These are phyloP conservation scores for Monilinia polystroma DNA, from an alignment of 2,329 filamentous ascomycete species.

Conservation along the genomic window DNA sequence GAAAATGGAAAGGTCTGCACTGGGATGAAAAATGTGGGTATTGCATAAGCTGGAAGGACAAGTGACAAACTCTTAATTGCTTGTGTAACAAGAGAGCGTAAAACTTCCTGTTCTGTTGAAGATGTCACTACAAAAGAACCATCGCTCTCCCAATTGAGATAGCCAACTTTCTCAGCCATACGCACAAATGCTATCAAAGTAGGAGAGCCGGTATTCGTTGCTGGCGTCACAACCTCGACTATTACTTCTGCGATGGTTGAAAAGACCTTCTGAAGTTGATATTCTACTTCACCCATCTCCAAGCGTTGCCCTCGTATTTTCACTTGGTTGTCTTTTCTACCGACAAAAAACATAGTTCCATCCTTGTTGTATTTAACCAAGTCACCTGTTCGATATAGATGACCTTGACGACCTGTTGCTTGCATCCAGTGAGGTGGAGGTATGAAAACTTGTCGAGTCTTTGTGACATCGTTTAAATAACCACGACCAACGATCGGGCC, in stretches of 20 bases:
- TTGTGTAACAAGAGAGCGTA: not conserved
- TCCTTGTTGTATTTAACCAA: slow-evolving; percentile 52
- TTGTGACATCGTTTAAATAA: slow-evolving; percentile 58
- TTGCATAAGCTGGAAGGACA: not conserved
- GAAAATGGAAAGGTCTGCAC: not conserved
- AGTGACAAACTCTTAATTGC: not conserved
- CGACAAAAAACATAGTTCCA: slow-evolving; percentile 53
- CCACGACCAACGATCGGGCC: slow-evolving; percentile 62
- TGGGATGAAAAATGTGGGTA: slow-evolving; percentile 10
- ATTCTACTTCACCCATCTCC: slow-evolving; percentile 54
- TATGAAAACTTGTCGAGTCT: slow-evolving; percentile 59
- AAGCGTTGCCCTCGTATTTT: slow-evolving; percentile 65
- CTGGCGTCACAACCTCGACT: no score
- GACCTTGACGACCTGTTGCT: slow-evolving; percentile 42
- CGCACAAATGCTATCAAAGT: no score
- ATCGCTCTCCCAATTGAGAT: no score
- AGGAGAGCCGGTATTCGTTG: no score
- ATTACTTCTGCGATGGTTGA: not conserved
- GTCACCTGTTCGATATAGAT: slow-evolving; percentile 60
- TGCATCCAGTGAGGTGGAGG: slow-evolving; percentile 50
- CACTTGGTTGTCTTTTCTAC: slow-evolving; percentile 63
- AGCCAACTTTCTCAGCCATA: no score
- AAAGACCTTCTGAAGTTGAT: slow-evolving; percentile 19
- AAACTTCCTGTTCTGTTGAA: no score
- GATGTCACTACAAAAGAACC: no score